Evolutionary conservation across 2,329 filamentous ascomycete species (phyloP).

Genomic region (Phyllosticta capitalensis): DNA sequence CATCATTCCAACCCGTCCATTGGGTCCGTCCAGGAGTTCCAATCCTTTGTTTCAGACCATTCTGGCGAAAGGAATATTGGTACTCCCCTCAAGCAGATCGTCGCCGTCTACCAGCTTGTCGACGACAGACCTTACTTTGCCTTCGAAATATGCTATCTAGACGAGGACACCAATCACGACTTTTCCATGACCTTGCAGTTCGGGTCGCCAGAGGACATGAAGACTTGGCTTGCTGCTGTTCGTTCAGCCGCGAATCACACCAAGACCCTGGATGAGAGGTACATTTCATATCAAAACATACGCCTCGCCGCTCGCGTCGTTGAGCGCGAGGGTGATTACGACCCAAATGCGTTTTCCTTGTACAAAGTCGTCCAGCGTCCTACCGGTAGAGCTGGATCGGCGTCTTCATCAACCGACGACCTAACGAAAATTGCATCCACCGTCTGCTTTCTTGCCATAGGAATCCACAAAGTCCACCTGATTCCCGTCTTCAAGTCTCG

Average conservation of each 20-base stretch:
- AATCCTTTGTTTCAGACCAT: constrained; percentile 40
- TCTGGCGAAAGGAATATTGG: constrained; percentile 47
- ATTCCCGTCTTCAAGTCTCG: constrained; percentile 53
- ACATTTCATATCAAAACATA: constrained; percentile 50
- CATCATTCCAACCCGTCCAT: constrained; percentile 51
- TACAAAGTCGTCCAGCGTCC: constrained; percentile 59
- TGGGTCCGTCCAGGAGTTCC: constrained; percentile 52
- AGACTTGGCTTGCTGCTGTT: constrained; percentile 55
- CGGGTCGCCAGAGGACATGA: constrained; percentile 53
- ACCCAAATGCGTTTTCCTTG: constrained; percentile 56
- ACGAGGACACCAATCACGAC: constrained; percentile 53
- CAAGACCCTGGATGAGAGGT: constrained; percentile 41
- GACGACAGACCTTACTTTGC: constrained; percentile 58
- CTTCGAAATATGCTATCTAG: constrained; percentile 58
- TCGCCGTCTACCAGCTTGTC: constrained; percentile 58
- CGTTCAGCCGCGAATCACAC: constrained; percentile 49
- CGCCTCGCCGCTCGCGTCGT: constrained; percentile 54
- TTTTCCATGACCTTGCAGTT: constrained; percentile 57
- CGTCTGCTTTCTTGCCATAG: constrained; percentile 59
- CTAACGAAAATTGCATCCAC: constrained; percentile 54
- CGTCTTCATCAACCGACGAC: constrained; percentile 58
- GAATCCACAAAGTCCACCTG: constrained; percentile 59
- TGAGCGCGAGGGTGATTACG: constrained; percentile 59
- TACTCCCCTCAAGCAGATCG: constrained; percentile 55
- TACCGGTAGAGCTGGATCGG: constrained; percentile 44